A percentile compares a stretch with the other conserved stretches of the same genome.
These are phyloP conservation scores for Cyclotella distinguenda DNA, from an alignment of 108 stramenopile genomes.

Conservation along the genomic window DNA sequence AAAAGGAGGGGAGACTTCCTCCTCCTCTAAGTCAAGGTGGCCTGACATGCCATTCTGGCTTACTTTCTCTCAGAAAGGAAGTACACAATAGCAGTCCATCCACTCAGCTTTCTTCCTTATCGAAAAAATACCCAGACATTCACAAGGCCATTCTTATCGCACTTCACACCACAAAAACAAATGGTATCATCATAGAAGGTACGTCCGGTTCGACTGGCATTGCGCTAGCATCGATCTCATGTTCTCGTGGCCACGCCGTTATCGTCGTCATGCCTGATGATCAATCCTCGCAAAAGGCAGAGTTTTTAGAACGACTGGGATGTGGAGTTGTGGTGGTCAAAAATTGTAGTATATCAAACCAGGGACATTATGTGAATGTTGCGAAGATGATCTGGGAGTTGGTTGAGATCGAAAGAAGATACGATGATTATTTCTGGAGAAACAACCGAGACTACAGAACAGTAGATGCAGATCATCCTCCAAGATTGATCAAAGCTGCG, in stretches of 20 bases:
- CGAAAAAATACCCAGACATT: slow-evolving; percentile 22
- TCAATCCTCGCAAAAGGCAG: slow-evolving; percentile 85
- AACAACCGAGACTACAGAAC: not conserved
- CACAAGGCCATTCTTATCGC: slow-evolving; percentile 52
- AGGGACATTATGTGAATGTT: slow-evolving; percentile 94
- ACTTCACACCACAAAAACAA: slow-evolving; percentile 54
- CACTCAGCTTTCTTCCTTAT: too few relatives aligned
- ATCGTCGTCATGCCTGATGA: slow-evolving; percentile 96
- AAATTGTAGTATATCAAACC: slow-evolving; percentile 88
- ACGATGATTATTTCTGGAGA: slow-evolving; percentile 39
- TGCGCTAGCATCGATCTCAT: slow-evolving; percentile 82
- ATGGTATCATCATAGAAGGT: slow-evolving; percentile 92
- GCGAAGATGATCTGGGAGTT: slow-evolving; percentile 61
- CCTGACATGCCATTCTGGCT: not conserved
- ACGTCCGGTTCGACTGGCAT: slow-evolving; percentile 97
- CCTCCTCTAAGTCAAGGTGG: slow-evolving; percentile 22
- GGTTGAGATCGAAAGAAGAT: slow-evolving; percentile 47
- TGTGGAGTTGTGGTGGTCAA: slow-evolving; percentile 84
- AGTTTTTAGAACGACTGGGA: slow-evolving; percentile 70
- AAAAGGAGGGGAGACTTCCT: slow-evolving; percentile 59
- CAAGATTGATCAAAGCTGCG: slow-evolving; percentile 55
- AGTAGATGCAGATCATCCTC: not conserved
- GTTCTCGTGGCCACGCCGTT: slow-evolving; percentile 80
- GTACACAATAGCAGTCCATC: too few relatives aligned
- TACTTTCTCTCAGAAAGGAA: too few relatives aligned